Conservation (phyloP, 1,139 yeast species). For the Pichia sp. region DNA sequence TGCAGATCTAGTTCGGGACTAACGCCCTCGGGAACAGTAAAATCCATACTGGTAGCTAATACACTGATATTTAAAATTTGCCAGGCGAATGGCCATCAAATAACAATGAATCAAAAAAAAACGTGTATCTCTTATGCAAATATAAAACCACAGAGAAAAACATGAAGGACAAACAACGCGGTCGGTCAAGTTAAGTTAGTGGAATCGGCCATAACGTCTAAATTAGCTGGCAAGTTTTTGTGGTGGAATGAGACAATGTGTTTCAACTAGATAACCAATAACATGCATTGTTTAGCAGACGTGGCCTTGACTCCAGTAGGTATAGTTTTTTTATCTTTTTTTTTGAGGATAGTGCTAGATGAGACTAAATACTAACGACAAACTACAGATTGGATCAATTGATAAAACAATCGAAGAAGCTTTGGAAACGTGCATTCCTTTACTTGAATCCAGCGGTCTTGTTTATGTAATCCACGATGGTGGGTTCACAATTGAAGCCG, state of each 20-base stretch:
- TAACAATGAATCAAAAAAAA: too few relatives aligned
- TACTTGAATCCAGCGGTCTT: constrained; percentile 7
- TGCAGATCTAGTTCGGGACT: constrained; percentile 33
- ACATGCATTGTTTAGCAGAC: constrained; percentile 59
- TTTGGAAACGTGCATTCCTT: background rate
- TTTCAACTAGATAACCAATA: background rate
- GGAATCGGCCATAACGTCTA: too few relatives aligned
- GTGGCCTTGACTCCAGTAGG: constrained; percentile 71
- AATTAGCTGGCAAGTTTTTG: too few relatives aligned
- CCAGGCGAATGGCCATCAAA: too few relatives aligned
- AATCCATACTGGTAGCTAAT: constrained; percentile 34
- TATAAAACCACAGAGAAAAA: too few relatives aligned
- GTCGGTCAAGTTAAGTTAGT: too few relatives aligned
- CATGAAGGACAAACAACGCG: too few relatives aligned
- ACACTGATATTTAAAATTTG: too few relatives aligned
- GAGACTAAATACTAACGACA: background rate
- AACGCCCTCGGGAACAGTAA: constrained; percentile 37
- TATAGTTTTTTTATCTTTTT: too few relatives aligned
- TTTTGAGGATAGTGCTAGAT: too few relatives aligned
- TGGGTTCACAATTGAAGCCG: constrained; percentile 85
- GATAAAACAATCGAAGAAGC: constrained; percentile 5
- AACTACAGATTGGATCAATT: constrained; percentile 8
- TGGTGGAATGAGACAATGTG: too few relatives aligned
- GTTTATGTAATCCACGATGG: constrained; percentile 10
- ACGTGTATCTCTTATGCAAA: too few relatives aligned